Percentiles rank a stretch among this genome's conserved stretches.
Conservation (phyloP, 1,284 basidiomycete genomes). For the Apiotrichum sp. region DNA sequence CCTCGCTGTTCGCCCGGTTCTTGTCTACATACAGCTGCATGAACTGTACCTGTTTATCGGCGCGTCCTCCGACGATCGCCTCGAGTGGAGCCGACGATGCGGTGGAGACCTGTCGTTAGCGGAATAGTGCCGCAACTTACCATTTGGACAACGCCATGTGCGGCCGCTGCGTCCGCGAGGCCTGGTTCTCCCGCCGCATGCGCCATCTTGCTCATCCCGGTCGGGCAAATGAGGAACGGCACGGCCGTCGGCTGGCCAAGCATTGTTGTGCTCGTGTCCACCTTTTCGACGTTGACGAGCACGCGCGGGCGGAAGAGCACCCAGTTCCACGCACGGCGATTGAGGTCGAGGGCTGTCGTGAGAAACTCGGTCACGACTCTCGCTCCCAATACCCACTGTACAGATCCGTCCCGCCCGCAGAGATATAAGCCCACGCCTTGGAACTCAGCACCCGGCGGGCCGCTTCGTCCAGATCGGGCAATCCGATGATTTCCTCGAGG, state of each 20-base stretch:
- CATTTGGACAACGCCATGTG: constrained; percentile 44
- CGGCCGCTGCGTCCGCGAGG: constrained; percentile 39
- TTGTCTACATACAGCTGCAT: constrained; percentile 49
- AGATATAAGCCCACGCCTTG: constrained; percentile 47
- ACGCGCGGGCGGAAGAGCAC: constrained; percentile 46
- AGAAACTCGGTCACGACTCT: not conserved
- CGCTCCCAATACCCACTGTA: constrained; percentile 27
- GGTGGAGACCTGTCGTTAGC: constrained; percentile 37
- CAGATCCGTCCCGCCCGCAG: constrained; percentile 45
- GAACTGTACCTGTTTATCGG: constrained; percentile 38
- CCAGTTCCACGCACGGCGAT: constrained; percentile 39
- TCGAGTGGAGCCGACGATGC: constrained; percentile 44
- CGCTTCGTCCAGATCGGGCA: constrained; percentile 46
- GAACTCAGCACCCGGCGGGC: constrained; percentile 34
- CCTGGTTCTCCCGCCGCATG: constrained; percentile 43
- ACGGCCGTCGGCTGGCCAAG: constrained; percentile 37
- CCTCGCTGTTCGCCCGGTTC: constrained; percentile 41
- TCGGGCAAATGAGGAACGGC: constrained; percentile 46
- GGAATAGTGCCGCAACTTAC: constrained; percentile 17
- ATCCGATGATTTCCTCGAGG: constrained; percentile 40
- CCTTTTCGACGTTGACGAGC: constrained; percentile 38
- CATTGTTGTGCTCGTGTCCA: constrained; percentile 40
- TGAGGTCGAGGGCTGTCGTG: constrained; percentile 34
- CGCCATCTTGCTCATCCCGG: constrained; percentile 46
- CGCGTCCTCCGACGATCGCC: constrained; percentile 34